These are phyloP conservation scores for Protomyces macrosporus DNA, from an alignment of 1,139 yeast species.

Conservation along the genomic window DNA sequence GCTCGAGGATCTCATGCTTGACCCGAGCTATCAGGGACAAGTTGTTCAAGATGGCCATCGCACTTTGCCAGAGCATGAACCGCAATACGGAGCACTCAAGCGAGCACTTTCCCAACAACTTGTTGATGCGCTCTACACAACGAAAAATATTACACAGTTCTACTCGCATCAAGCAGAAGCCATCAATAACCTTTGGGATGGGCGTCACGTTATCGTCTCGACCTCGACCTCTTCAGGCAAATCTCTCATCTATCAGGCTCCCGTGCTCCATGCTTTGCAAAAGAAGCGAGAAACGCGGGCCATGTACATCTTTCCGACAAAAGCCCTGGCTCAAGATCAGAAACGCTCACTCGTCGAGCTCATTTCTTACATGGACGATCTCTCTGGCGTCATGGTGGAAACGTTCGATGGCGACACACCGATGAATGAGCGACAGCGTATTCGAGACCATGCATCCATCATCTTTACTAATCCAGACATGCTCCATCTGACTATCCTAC, in stretches of 20 bases:
- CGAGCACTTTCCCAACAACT: slow-evolving; percentile 46
- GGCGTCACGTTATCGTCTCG: slow-evolving; percentile 70
- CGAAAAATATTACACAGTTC: slow-evolving; percentile 48
- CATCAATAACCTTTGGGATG: slow-evolving; percentile 50
- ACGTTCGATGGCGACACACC: slow-evolving; percentile 95
- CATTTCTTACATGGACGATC: slow-evolving; percentile 38
- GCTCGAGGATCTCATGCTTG: slow-evolving; percentile 46
- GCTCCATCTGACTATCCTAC: slow-evolving; percentile 77
- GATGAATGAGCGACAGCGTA: slow-evolving; percentile 46
- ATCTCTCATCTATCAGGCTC: slow-evolving; percentile 82
- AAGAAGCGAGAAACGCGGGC: slow-evolving; percentile 60
- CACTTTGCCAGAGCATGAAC: slow-evolving; percentile 8
- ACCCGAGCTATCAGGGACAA: slow-evolving; percentile 32
- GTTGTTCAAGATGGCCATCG: slow-evolving; percentile 37
- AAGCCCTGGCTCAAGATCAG: slow-evolving; percentile 96
- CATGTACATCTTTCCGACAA: slow-evolving; percentile 87
- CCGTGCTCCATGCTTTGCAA: slow-evolving; percentile 55
- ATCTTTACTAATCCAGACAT: slow-evolving; percentile 94
- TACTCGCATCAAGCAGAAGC: slow-evolving; percentile 83
- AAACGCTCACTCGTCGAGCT: slow-evolving; percentile 65
- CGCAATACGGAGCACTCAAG: slow-evolving; percentile 18
- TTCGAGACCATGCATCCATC: slow-evolving; percentile 63
- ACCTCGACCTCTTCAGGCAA: slow-evolving; percentile 96
- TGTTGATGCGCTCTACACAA: slow-evolving; percentile 46
- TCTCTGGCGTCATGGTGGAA: slow-evolving; percentile 48